Percentiles rank a stretch among this genome's conserved stretches.
phyloP scores from a whole-genome alignment of 106 monocot genomes.

The Iris macrosiphon region DNA sequence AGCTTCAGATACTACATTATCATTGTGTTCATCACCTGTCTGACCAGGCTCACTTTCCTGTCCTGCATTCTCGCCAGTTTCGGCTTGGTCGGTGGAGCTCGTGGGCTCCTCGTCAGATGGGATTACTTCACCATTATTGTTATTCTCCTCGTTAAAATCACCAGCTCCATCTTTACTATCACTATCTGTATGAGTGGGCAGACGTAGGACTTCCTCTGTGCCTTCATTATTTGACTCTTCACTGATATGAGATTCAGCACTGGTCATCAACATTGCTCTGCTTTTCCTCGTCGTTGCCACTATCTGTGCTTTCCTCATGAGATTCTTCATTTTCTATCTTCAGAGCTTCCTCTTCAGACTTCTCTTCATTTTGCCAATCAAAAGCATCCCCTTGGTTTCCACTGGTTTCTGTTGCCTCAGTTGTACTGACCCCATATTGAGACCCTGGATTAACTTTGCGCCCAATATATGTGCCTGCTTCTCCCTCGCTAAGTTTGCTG shows the following conservation, averaged over 20 bases:
- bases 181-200: neutral
- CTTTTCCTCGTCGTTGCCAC: neutral
- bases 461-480: neutral
- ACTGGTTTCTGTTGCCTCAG: neutral
- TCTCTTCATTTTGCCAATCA: neutral
- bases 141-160: neutral
- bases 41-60: neutral
- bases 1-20: neutral
- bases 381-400: neutral
- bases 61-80: neutral
- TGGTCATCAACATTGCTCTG: neutral
- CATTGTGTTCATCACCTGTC: neutral
- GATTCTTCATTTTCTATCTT: constrained; percentile 1
- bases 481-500: neutral
- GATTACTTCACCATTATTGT: too few species aligned
- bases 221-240: neutral
- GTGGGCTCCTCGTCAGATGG: too few species aligned
- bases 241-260: neutral
- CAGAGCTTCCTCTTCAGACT: neutral
- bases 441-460: constrained; percentile 6
- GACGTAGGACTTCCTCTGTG: neutral
- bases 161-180: neutral
- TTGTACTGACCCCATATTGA: neutral
- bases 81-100: neutral
- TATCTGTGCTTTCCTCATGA: neutral